phyloP scores from a whole-genome alignment of 2,329 filamentous ascomycete species.

The Penicillium frequentans region DNA sequence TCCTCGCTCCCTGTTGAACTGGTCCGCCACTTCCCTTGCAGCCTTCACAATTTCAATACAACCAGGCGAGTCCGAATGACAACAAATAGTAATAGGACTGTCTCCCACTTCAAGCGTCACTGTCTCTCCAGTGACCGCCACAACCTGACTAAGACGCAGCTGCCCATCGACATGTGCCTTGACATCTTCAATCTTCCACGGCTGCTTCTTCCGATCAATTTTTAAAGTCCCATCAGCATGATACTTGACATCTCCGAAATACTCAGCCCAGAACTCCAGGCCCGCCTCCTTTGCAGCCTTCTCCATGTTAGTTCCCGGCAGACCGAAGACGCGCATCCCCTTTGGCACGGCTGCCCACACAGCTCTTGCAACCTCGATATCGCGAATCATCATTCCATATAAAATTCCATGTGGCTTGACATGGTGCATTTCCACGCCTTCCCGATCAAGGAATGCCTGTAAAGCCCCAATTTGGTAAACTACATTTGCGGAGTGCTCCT shows the following conservation, averaged over 20 bases:
- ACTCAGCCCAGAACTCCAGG: constrained; percentile 54
- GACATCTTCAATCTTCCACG: background rate
- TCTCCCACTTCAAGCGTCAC: background rate
- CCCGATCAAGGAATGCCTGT: background rate
- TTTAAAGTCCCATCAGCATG: constrained; percentile 51
- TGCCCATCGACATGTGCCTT: background rate
- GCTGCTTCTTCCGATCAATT: constrained; percentile 61
- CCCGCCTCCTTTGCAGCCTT: constrained; percentile 54
- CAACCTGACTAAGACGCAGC: background rate
- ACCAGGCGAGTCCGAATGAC: background rate
- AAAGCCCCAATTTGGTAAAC: constrained; percentile 60
- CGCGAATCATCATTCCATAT: constrained; percentile 58
- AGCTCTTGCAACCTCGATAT: constrained; percentile 53
- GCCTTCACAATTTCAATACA: background rate
- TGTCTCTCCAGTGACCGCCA: background rate
- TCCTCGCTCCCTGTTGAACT: background rate
- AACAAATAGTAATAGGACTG: background rate
- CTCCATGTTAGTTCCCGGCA: constrained; percentile 57
- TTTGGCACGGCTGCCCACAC: constrained; percentile 55
- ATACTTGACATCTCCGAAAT: constrained; percentile 60
- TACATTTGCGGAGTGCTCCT: constrained; percentile 58
- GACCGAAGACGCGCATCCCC: constrained; percentile 54
- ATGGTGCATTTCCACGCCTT: constrained; percentile 54
- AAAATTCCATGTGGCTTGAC: constrained; percentile 64
- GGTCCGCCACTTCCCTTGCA: background rate